Percentiles rank a stretch among this genome's conserved stretches.
Evolutionary conservation across 208 protist species (phyloP).

Genomic region (Histomonas meleagridis): DNA sequence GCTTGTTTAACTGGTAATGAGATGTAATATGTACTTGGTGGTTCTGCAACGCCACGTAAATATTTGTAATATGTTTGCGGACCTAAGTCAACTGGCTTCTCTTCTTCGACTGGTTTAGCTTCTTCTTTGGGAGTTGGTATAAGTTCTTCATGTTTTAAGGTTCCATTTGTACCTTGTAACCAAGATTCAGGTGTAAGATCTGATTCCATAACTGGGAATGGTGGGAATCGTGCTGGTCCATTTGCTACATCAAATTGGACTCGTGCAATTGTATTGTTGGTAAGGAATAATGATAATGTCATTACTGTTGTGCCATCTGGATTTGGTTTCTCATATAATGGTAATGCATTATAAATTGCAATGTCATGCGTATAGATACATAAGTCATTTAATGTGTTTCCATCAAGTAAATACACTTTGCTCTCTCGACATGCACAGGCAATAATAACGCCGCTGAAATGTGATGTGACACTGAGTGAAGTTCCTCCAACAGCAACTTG

Average conservation of each 20-base stretch:
- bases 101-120: neutral
- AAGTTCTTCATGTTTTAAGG: neutral
- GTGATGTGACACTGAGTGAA: neutral
- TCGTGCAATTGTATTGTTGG: neutral
- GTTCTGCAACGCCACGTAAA: neutral
- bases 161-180: neutral
- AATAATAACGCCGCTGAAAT: neutral
- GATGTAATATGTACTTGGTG: neutral
- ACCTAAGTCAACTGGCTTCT: neutral
- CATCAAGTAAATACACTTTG: neutral
- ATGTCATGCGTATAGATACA: neutral
- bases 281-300: neutral
- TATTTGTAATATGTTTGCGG: neutral
- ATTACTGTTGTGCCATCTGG: neutral
- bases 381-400: neutral
- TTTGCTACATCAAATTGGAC: neutral
- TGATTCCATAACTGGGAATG: neutral
- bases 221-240: slow-evolving; percentile 13
- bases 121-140: neutral
- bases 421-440: neutral
- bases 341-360: neutral
- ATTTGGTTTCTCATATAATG: neutral
- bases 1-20: neutral
- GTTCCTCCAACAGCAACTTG: neutral
- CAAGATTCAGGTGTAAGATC: neutral